Evolutionary conservation across 495 filamentous ascomycete species (phyloP).

Genomic region (Penicillium simplicissimum): DNA sequence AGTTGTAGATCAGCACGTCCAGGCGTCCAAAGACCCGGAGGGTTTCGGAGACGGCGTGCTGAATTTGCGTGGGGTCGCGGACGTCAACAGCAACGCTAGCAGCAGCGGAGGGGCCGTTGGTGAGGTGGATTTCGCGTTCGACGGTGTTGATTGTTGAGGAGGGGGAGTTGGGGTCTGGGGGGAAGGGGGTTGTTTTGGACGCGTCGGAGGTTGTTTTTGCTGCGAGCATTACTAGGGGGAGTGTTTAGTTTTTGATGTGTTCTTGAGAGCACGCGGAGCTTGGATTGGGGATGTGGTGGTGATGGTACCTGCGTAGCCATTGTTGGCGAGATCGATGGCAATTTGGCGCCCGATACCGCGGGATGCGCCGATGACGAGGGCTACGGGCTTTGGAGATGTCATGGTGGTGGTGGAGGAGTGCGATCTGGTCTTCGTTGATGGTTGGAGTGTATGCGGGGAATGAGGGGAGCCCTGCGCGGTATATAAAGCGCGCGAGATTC

Average conservation of each 20-base stretch:
- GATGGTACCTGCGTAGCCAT: constrained; percentile 64
- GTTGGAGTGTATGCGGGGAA: neutral
- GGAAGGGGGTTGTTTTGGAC: constrained; percentile 57
- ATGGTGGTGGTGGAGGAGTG: constrained; percentile 5
- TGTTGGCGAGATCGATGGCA: constrained; percentile 70
- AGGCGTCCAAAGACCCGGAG: constrained; percentile 62
- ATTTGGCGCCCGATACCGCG: constrained; percentile 79
- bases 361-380: constrained; percentile 72
- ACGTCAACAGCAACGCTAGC: constrained; percentile 72
- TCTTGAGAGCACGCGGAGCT: neutral
- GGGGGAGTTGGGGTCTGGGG: constrained; percentile 78
- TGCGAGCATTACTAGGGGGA: constrained; percentile 67
- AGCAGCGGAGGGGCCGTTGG: constrained; percentile 55
- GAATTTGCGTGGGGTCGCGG: constrained; percentile 61
- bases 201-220: constrained; percentile 78
- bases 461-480: neutral
- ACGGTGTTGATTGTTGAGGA: constrained; percentile 83
- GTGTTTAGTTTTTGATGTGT: constrained; percentile 4
- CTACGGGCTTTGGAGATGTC: constrained; percentile 48
- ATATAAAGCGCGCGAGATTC: neutral
- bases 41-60: constrained; percentile 60
- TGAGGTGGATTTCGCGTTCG: constrained; percentile 70
- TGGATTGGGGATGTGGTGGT: neutral
- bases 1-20: constrained; percentile 79
- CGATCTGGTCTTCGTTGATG: neutral